These are phyloP conservation scores for Suillus hirtellus DNA, from an alignment of 768 basidiomycete species.

Conservation along the genomic window DNA sequence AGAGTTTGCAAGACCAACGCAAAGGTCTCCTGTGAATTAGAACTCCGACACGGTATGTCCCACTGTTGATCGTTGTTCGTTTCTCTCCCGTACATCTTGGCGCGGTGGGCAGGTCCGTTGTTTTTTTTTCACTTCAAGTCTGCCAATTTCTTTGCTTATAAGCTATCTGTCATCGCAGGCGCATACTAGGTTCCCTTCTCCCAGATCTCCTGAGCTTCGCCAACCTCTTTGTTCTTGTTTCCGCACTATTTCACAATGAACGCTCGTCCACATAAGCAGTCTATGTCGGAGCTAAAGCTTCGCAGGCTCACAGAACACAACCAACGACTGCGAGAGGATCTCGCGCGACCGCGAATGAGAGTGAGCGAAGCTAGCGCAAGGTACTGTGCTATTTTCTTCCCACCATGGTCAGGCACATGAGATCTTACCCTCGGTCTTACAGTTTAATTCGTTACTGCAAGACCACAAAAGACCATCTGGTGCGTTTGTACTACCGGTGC, in stretches of 20 bases:
- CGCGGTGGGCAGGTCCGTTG: constrained; percentile 16
- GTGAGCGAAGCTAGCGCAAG: constrained; percentile 91
- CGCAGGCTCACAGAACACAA: constrained; percentile 93
- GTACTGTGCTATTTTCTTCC: constrained; percentile 42
- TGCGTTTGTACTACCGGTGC: constrained; percentile 39
- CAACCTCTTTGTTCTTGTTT: constrained; percentile 7
- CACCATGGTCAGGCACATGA: constrained; percentile 3
- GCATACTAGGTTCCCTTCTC: constrained; percentile 1
- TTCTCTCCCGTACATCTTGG: constrained; percentile 11
- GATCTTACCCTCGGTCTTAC: constrained; percentile 9
- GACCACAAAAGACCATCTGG: constrained; percentile 87
- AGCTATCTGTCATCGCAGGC: neutral
- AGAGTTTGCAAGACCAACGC: neutral
- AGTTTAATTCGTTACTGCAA: constrained; percentile 95
- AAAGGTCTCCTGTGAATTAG: neutral
- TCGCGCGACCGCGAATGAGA: constrained; percentile 83
- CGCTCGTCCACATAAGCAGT: constrained; percentile 83
- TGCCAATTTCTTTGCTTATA: constrained; percentile 17
- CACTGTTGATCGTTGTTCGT: constrained; percentile 9
- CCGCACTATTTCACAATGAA: constrained; percentile 49
- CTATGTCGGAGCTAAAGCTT: constrained; percentile 97
- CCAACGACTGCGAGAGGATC: constrained; percentile 84
- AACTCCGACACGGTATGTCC: constrained; percentile 10
- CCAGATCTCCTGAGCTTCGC: constrained; percentile 2
- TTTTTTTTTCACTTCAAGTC: constrained; percentile 15